A percentile compares a stretch with the other conserved stretches of the same genome.
These are phyloP conservation scores for Termitomyces eurrhizus DNA, from an alignment of 768 basidiomycete species.

Conservation along the genomic window DNA sequence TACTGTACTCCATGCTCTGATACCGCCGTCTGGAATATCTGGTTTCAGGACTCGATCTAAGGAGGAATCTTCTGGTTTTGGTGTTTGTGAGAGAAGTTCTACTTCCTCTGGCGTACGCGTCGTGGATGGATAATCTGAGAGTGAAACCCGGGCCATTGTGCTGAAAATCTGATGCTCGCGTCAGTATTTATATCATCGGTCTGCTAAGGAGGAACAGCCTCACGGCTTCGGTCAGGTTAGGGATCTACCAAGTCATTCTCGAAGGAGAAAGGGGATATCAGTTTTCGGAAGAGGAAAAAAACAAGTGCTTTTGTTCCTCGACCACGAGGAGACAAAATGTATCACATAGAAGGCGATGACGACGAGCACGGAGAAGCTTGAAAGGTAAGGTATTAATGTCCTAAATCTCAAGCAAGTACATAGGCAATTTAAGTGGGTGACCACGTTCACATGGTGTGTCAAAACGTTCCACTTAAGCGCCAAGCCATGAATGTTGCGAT, in stretches of 20 bases:
- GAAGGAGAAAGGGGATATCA: no score
- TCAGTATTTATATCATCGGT: background rate
- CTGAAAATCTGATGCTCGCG: background rate
- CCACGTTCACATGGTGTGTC: background rate
- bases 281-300: background rate
- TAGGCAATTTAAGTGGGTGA: background rate
- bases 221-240: background rate
- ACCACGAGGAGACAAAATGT: background rate
- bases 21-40: slow-evolving; percentile 8
- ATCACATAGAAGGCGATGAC: background rate
- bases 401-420: background rate
- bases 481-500: slow-evolving; percentile 4
- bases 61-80: background rate
- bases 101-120: background rate
- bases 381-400: background rate
- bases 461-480: background rate
- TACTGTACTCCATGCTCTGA: slow-evolving; percentile 13
- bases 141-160: background rate
- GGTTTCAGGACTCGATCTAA: background rate
- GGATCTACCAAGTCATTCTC: background rate
- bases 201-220: background rate
- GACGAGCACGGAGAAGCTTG: background rate
- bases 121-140: background rate
- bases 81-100: background rate
- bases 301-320: background rate